A percentile compares a stretch with the other conserved stretches of the same genome.
phyloP scores from a whole-genome alignment of 306 rosid species.

The Coriaria nepalensis region DNA sequence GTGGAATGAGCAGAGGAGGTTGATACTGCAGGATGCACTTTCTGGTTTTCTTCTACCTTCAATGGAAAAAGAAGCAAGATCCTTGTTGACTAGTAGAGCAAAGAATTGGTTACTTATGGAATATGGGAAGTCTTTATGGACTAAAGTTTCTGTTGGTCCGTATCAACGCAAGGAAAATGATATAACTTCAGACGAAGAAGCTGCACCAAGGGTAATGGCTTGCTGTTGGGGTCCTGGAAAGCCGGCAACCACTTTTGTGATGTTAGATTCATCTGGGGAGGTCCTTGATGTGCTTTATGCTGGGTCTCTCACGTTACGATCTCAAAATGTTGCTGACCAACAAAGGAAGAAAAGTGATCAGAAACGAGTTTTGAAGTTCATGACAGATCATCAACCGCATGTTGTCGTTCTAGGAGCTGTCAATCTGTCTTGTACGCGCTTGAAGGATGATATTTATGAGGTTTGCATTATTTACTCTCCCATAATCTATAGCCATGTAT shows the following conservation, averaged over 20 bases:
- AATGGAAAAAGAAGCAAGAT: slow-evolving; percentile 92
- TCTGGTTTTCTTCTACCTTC: slow-evolving; percentile 77
- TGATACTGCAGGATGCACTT: slow-evolving; percentile 78
- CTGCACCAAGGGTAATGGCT: slow-evolving; percentile 97
- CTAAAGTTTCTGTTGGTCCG: slow-evolving; percentile 84
- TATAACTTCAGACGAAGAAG: slow-evolving; percentile 66
- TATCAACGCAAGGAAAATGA: slow-evolving; percentile 89
- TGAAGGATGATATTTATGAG: slow-evolving; percentile 94
- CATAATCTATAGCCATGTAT: not conserved
- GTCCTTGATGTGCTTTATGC: slow-evolving; percentile 84
- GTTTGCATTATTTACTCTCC: slow-evolving; percentile 27
- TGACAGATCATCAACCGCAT: slow-evolving; percentile 99
- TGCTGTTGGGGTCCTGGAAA: slow-evolving; percentile 99
- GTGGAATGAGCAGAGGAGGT: slow-evolving; percentile 96
- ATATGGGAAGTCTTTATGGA: slow-evolving; percentile 83
- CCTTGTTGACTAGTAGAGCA: slow-evolving; percentile 56
- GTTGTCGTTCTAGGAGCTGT: slow-evolving; percentile 94
- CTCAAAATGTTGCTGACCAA: slow-evolving; percentile 71
- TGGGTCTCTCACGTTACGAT: slow-evolving; percentile 73
- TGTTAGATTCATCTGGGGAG: slow-evolving; percentile 95
- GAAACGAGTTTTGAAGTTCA: slow-evolving; percentile 87
- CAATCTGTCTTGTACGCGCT: slow-evolving; percentile 76
- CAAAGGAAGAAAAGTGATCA: slow-evolving; percentile 88
- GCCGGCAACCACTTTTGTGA: slow-evolving; percentile 88
- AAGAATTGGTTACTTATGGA: slow-evolving; percentile 74